Percentiles rank a stretch among this genome's conserved stretches.
Evolutionary conservation across 306 rosid species (phyloP).

Genomic region (Dicorynia guianensis): DNA sequence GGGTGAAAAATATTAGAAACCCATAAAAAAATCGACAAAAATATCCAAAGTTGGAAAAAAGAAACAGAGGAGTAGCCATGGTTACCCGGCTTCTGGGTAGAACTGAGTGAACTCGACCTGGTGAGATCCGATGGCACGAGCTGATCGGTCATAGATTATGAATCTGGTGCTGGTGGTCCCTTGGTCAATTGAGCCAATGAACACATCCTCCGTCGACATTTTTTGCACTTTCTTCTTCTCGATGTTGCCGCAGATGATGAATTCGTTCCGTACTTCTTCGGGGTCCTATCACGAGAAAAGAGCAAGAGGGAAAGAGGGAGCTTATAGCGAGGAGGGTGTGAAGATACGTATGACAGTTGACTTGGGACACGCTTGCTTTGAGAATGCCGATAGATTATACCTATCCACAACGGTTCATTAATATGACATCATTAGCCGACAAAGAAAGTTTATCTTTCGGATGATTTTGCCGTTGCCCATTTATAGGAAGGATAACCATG

Average conservation of each 20-base stretch:
- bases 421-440: too few relatives aligned
- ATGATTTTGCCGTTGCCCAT: too few relatives aligned
- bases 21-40: not conserved
- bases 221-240: not conserved
- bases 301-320: not conserved
- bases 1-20: not conserved
- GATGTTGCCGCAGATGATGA: not conserved
- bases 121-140: conserved; percentile 66
- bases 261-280: not conserved
- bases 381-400: not conserved
- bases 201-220: conserved; percentile 58
- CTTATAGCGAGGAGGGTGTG: not conserved
- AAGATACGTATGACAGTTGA: conserved; percentile 7
- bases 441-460: too few relatives aligned
- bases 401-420: not conserved
- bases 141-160: conserved; percentile 65
- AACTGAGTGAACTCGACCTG: conserved; percentile 93
- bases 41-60: not conserved
- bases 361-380: not conserved
- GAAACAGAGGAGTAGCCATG: not conserved
- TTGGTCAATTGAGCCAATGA: conserved; percentile 81
- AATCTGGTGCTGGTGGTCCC: conserved; percentile 92
- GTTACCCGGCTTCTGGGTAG: conserved; percentile 84
- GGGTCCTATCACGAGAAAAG: not conserved
- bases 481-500: too few relatives aligned